Evolutionary conservation across 139 green algal genomes (phyloP), one percentile per base, ranked within the genome.

Genomic region (Chlorella ohadii): DNA sequence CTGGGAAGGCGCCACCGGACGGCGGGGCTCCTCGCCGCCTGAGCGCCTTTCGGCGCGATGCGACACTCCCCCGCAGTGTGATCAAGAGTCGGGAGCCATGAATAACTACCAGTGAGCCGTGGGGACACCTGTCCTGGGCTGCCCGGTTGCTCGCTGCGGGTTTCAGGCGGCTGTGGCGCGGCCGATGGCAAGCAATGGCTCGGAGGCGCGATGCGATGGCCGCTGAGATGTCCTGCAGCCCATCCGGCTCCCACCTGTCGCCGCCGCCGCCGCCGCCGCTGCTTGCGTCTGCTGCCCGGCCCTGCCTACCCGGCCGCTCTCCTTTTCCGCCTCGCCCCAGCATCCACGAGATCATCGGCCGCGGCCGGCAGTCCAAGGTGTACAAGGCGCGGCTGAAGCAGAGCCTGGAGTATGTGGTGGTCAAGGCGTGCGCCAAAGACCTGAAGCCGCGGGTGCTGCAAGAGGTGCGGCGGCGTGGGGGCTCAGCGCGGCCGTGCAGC

Each of bases 341-440:
- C 89, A 97, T 98, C 16, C 98, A 97, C 83, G 95, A 98, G 75
- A 91, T 92, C 47, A 96, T 99, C 74, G 96, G 96, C 70, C 84
- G 90, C n/a, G 95, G 96, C 22, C 95, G 97, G 85, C 91, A 98
- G 82, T 97, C 91, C 25, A 93, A 92, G 5, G 96, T 98, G 28
- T 99, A 98, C 91, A 99, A 99, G 82, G 96, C 61, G 92, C 4
- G 85, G 96, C 39, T 94, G 94, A 86, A 98, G 91, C 95, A 98
- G 72, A 97, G 93, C 20, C 97, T 99, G 23, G 86, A 95, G 33
- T 99, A 99, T 87, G 98, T 95, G 90, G 97, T 96, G 9, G 94
- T 99, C 86, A 99, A 99, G 85, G 95, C 90, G 47, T 94, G 98
- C 57, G 92, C 97, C 44, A 98, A 98, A 87, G 90, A 84, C 17